Base-by-base conservation (phyloP, 495 filamentous ascomycete genomes). In the Hypomontagnella submonticulosa region DNA sequence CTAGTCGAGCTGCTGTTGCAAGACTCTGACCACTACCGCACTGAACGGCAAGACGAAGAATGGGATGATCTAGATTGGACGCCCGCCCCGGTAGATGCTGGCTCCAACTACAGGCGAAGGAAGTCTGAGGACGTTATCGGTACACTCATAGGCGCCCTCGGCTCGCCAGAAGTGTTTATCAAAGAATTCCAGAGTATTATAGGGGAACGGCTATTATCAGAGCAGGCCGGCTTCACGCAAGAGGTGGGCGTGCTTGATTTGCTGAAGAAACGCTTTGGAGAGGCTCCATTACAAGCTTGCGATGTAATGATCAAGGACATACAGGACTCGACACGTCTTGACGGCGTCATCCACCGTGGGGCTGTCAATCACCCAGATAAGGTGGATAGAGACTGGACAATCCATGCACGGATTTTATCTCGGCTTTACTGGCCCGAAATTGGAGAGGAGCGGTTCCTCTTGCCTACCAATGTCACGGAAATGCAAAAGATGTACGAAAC, bases 271-370 rank as follows among this genome's bases (percentile, higher is more conserved):
- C 89, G 94, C 4, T 94, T 97, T 51, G 96, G 93, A 12, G 92
- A 97, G 65, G 83, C 86, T 3, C 84, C 89, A 7, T 79, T 97
- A 41, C 95, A 98, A 72, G 88, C 89, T 41, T 97, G 92, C 76
- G 92, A 98, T 70, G 95, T 99, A 58, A 99, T 99, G 95, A 84
- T 98, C 23, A 89, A 88, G 44, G 95, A 99, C 76, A 89, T 98
- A n/a, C 83, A 88, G 46, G 93, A 97, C 69, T 97, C 93, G 10
- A 82, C 84, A 43, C 84, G 87, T 43, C 84, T 95, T 46, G 88
- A 96, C 69, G 70, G 76, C 20, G 73, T 80, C 20, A 90, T 96
- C 30, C 76, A 85, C 12, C 82, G 80, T 32, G 50, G 74, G 73
- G 44, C 69, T 71, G 37, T 66, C 49, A 42, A 71, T 48, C 40